Evolutionary conservation across 2,329 filamentous ascomycete genomes (phyloP), one percentile per base, ranked within the genome.

Genomic region (Fusarium pseudocircinatum): DNA sequence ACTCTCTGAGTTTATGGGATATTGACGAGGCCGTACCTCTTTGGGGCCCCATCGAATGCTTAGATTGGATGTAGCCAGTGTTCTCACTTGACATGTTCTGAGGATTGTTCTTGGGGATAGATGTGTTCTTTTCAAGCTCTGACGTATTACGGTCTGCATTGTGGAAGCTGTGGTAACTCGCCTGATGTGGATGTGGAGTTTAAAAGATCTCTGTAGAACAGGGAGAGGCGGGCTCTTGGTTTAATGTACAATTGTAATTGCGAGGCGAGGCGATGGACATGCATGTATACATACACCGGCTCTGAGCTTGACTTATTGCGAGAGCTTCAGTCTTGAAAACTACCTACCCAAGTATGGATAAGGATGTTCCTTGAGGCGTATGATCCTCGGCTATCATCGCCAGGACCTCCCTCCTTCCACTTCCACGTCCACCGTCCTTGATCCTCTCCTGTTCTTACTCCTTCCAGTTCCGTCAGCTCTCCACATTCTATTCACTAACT

Each of bases 41-140:
- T 68, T 71, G 37, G 80, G 75, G 11, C 80, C 80, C 59, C 69
- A 76, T 72, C 77, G 70, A 47, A 80, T 75, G 52, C 80, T 81
- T 54, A 79, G 47, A 15, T 74, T 66, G 26, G 75, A 62, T 15
- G 75, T 72, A 40, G 75, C 64, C 6, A 77, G 46, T 4, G 67
- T 52, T 64, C 75, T 76, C 61, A 40, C 70, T 56, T 67, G 68
- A 24, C 54, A 40, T 49, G 54, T 26, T 43, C 42, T 61, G 39
- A 57, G 47, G 2, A 46, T 24, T n/a, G 56, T 70, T 67, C 63
- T 56, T 54, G 62, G 57, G 20, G 47, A 32, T 32, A 60, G 30
- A 53, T 30, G 24, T 39, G 70, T 63, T 24, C 57, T 63, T 46
- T 56, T 66, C 13, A 72, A 46, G 49, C 67, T 62, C 30, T 70